phyloP scores from a whole-genome alignment of 202 grass and related monocot genomes.

The Setaria italica region DNA sequence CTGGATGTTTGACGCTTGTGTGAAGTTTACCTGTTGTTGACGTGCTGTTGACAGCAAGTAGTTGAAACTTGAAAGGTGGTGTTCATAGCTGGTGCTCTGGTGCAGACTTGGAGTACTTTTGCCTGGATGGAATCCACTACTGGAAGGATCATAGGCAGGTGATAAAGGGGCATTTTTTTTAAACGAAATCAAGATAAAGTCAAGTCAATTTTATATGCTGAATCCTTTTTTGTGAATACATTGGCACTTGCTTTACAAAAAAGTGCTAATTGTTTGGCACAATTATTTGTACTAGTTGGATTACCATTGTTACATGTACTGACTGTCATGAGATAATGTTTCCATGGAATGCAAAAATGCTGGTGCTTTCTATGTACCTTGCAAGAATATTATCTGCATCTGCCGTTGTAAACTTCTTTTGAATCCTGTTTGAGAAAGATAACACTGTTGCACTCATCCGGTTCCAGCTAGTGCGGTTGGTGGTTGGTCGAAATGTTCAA shows the following conservation, averaged over 20 bases:
- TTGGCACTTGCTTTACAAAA: slow-evolving; percentile 20
- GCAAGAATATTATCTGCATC: slow-evolving; percentile 19
- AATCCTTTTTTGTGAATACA: background rate
- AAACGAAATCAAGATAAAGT: slow-evolving; percentile 2
- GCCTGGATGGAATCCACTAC: slow-evolving; percentile 39
- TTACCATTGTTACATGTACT: background rate
- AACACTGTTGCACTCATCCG: background rate
- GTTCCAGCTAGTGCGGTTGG: slow-evolving; percentile 30
- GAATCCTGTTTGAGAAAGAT: slow-evolving; percentile 32
- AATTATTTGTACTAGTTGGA: slow-evolving; percentile 40
- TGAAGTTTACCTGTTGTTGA: slow-evolving; percentile 27
- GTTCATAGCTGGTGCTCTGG: background rate
- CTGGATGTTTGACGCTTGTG: background rate
- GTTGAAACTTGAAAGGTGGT: slow-evolving; percentile 13
- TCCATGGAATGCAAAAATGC: slow-evolving; percentile 31
- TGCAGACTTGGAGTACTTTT: background rate
- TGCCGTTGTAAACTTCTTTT: background rate
- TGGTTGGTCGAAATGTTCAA: slow-evolving; percentile 37
- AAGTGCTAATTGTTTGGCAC: slow-evolving; percentile 23
- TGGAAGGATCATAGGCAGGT: background rate
- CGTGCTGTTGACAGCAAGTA: slow-evolving; percentile 17
- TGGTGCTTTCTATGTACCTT: background rate
- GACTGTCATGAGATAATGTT: background rate
- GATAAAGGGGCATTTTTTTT: background rate
- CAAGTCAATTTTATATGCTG: slow-evolving; percentile 4